Evolutionary conservation across 1,284 basidiomycete species (phyloP), one percentile per base, ranked within the genome.

Genomic region (Ustilago sp.): DNA sequence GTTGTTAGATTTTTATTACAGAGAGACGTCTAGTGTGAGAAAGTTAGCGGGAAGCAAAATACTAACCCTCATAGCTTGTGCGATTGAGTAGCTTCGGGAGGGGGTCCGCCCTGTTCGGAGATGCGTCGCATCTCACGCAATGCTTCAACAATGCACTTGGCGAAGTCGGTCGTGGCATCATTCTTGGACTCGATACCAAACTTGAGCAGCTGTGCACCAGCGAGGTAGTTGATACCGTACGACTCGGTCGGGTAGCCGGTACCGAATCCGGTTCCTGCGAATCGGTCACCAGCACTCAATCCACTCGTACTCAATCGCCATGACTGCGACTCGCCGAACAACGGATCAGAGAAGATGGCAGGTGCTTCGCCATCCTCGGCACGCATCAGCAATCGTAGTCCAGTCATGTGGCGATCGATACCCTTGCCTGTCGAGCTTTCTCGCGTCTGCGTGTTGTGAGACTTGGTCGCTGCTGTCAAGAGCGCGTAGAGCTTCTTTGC

Each of bases 221-320:
- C 91, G 72, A 98, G 89, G 86, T 98, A 77, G 65, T 81, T 82
- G 68, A 78, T 81, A 12, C 81, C 77, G 59, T 79, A 77, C 45
- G 75, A 80, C 39, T 81, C 80, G 28, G 60, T 56, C 6, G 79
- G 73, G 63, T 80, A 82, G 57, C 84, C 79, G 43, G 38, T 68
- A 73, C 87, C 90, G 77, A 86, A 92, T 88, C 95, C 95, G 8
- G 95, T 98, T 1, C 95, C 96, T 59, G 91, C 90, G 87, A 98
- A 98, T 58, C 92, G 89, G 80, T 92, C 89, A 0, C 95, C 95
- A 23, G 93, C 92, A 85, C 92, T 94, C 78, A 98, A 86, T 3
- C 93, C 94, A 87, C 93, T 95, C 7, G 96, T 98, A 80, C 93
- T 94, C 57, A 98, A 88, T 83, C 92, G 93, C 95, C 95, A 98